These are phyloP conservation scores for Penicillium decumbens DNA, from an alignment of 2,329 filamentous ascomycete species.

Conservation along the genomic window DNA sequence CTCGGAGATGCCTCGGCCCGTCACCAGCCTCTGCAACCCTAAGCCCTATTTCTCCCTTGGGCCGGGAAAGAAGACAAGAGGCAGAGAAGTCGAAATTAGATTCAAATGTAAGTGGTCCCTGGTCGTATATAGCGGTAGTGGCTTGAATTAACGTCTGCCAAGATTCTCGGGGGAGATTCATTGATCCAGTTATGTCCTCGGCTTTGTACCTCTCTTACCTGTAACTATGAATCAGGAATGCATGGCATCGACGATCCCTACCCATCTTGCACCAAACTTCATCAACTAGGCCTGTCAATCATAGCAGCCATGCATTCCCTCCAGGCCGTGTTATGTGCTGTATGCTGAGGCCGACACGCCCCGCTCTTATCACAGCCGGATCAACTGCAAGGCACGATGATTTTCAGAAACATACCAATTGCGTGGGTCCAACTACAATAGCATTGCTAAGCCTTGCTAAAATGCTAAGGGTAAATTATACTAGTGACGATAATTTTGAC, in stretches of 20 bases:
- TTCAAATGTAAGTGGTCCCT: neutral
- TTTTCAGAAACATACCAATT: neutral
- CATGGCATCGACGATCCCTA: neutral
- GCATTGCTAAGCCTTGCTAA: neutral
- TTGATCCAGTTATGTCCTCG: neutral
- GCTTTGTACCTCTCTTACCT: neutral
- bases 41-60: constrained; percentile 19
- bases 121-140: neutral
- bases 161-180: neutral
- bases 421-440: neutral
- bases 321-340: neutral
- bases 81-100: neutral
- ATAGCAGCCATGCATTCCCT: neutral
- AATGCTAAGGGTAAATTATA: neutral
- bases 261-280: neutral
- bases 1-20: constrained; percentile 12
- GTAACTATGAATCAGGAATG: neutral
- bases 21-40: constrained; percentile 11
- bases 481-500: neutral
- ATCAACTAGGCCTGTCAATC: neutral
- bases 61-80: neutral
- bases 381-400: neutral
- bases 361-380: neutral
- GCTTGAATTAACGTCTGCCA: neutral
- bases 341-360: neutral